These are phyloP conservation scores for Bipolaris sorokiniana DNA, from an alignment of 2,329 filamentous ascomycete species.

Conservation along the genomic window DNA sequence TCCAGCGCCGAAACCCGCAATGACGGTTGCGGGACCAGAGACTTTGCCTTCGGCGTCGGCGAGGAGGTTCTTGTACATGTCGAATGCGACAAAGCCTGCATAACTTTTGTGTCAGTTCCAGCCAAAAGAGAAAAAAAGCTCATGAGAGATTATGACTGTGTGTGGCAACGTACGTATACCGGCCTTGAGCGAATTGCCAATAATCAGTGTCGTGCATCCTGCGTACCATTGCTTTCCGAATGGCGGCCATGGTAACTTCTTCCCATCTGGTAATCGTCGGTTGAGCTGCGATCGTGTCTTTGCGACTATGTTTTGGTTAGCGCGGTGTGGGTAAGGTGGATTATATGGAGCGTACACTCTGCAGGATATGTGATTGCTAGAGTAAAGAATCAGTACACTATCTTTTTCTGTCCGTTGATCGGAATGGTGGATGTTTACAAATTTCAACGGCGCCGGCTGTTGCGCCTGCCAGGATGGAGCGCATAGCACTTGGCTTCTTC, in stretches of 20 bases:
- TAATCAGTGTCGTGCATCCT: conserved; percentile 94
- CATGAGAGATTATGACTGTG: too few species aligned
- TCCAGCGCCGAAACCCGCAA: conserved; percentile 92
- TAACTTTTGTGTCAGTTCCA: neutral
- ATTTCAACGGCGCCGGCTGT: conserved; percentile 96
- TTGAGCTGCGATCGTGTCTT: conserved; percentile 97
- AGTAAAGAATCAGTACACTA: conserved; percentile 25
- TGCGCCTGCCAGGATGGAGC: conserved; percentile 89
- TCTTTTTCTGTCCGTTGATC: neutral
- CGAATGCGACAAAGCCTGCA: conserved; percentile 89
- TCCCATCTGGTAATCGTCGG: conserved; percentile 74
- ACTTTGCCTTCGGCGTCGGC: conserved; percentile 86
- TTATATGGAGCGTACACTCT: conserved; percentile 68
- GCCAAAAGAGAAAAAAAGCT: too few species aligned
- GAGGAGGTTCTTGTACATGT: conserved; percentile 86
- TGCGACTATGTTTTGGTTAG: conserved; percentile 66
- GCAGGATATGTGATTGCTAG: conserved; percentile 89
- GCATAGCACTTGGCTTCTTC: conserved; percentile 73
- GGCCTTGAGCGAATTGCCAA: conserved; percentile 95
- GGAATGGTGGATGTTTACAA: conserved; percentile 59
- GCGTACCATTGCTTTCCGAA: conserved; percentile 97
- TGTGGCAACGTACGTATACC: conserved; percentile 76
- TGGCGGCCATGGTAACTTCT: conserved; percentile 93
- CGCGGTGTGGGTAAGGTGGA: neutral
- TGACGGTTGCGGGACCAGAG: conserved; percentile 85